Base-by-base conservation (phyloP, 2,329 filamentous ascomycete genomes). In the Hypoxylon sp. region DNA sequence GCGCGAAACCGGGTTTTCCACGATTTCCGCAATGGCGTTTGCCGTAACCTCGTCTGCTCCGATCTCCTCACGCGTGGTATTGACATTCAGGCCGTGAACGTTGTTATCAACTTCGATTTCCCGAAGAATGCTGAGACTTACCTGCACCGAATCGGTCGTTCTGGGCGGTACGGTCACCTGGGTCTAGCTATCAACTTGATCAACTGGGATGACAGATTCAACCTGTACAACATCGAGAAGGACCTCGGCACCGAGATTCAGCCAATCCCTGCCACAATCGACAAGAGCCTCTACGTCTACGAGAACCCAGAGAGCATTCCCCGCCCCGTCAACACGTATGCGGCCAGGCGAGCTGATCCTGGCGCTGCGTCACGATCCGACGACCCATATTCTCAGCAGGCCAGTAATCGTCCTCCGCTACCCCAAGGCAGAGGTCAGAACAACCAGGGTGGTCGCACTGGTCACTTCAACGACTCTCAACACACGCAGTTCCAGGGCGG, bases 61-160 rank as follows among this genome's bases (percentile, higher is more conserved):
- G 95, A 99, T 78, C 83, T 99, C 33, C 85, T 99, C 64, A 99
- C 95, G 63, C 93, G 95, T 78, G 95, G 95, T 87, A 99, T 99
- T 71, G 95, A 99, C 78, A 99, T 99, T 65, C 95, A 99, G 77
- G 95, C 95, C 50, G 95, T 99, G 72, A 99, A 99, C 70, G 95
- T 99, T 52, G 95, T 99, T 73, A 99, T 99, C 85, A 99, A 99
- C 81, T 99, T 99, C 72, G 95, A 99, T 72, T 99, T 99, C 75
- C 95, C 95, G 51, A 99, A 99, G 81, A 99, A 99, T 71, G 96
- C 95, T 13, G 95, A 99, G 79, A 99, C 95, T 0, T 99, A 99
- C 73, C 87, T 99, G 55, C 95, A 99, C 79, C 92, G 95, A 67
- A 99, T 99, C 73, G 95, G 95, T 81, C 91, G 95, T 73, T 99